Evolutionary conservation across 352 stramenopile species (phyloP).

Genomic region (Phytopythium vexans): DNA sequence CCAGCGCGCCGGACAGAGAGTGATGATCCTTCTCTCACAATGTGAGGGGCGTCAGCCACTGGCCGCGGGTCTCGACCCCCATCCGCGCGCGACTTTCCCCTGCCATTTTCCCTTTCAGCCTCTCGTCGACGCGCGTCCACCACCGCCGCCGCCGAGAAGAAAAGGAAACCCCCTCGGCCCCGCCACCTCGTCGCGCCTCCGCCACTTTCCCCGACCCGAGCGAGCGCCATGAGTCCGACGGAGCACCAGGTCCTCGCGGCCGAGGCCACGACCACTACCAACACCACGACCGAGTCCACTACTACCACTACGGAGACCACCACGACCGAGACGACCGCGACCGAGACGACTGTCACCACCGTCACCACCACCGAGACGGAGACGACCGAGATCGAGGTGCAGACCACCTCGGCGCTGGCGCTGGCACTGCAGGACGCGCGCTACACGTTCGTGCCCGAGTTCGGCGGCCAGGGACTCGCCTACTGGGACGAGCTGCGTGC

Average conservation of each 20-base stretch:
- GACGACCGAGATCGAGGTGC: slow-evolving; percentile 4
- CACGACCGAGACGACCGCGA: slow-evolving; percentile 18
- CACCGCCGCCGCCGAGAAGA: slow-evolving; percentile 9
- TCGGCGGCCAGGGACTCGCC: slow-evolving; percentile 62
- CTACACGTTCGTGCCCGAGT: slow-evolving; percentile 47
- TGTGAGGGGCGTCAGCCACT: slow-evolving; percentile 3
- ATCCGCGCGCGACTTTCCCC: slow-evolving; percentile 5
- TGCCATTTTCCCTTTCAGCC: slow-evolving; percentile 25
- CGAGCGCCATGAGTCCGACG: slow-evolving; percentile 5
- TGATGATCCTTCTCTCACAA: slow-evolving; percentile 17
- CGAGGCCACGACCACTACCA: slow-evolving; percentile 12
- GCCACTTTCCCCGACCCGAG: slow-evolving; percentile 7
- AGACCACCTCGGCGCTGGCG: slow-evolving; percentile 15
- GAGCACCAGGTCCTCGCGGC: slow-evolving; percentile 4
- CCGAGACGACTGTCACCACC: slow-evolving; percentile 23
- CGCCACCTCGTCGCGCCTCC: slow-evolving; percentile 2
- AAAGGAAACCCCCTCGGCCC: slow-evolving; percentile 3
- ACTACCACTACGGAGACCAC: slow-evolving; percentile 12
- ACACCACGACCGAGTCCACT: slow-evolving; percentile 9
- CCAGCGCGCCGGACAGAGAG: slow-evolving; percentile 5
- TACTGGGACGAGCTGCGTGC: slow-evolving; percentile 64
- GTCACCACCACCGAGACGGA: slow-evolving; percentile 9
- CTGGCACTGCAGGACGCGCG: slow-evolving; percentile 15
- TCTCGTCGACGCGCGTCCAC: slow-evolving; percentile 10
- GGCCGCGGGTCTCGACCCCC: slow-evolving; percentile 12